phyloP scores from a whole-genome alignment of 805 yeast species.

The Starmerella roubikii region DNA sequence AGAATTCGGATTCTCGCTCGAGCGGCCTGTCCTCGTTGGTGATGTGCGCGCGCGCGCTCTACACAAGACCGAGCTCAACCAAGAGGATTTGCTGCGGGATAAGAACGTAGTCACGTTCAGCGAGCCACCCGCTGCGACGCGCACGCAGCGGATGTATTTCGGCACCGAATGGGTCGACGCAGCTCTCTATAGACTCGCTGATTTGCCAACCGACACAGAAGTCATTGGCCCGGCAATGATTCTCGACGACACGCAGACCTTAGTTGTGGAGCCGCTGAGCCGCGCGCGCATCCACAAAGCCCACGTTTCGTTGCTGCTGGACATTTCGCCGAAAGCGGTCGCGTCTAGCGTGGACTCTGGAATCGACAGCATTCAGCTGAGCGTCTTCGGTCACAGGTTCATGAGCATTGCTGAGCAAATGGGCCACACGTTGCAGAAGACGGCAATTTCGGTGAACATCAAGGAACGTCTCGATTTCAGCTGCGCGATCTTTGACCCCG shows the following conservation, averaged over 20 bases:
- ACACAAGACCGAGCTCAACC: conserved; percentile 1
- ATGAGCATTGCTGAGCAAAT: conserved; percentile 87
- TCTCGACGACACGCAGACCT: conserved; percentile 71
- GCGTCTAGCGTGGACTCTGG: background rate
- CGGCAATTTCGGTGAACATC: conserved; percentile 70
- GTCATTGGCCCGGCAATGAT: conserved; percentile 62
- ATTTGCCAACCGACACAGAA: conserved; percentile 38
- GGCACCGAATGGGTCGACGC: conserved; percentile 38
- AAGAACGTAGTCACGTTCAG: background rate
- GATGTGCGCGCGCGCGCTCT: conserved; percentile 60
- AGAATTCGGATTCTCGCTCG: conserved; percentile 61
- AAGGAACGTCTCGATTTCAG: conserved; percentile 74
- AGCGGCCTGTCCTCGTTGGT: conserved; percentile 48
- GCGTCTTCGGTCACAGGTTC: conserved; percentile 70
- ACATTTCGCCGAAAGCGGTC: background rate
- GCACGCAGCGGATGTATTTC: conserved; percentile 41
- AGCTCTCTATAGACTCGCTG: conserved; percentile 42
- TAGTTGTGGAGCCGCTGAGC: conserved; percentile 52
- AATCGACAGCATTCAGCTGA: conserved; percentile 57
- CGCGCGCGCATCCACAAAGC: conserved; percentile 42
- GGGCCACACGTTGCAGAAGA: conserved; percentile 69
- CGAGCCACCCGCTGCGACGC: background rate
- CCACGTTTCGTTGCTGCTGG: conserved; percentile 41
- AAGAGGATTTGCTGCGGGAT: conserved; percentile 5
- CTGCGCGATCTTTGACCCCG: conserved; percentile 66